Conservation (phyloP, 176 grass and related monocot species). For the Pharus latifolius region DNA sequence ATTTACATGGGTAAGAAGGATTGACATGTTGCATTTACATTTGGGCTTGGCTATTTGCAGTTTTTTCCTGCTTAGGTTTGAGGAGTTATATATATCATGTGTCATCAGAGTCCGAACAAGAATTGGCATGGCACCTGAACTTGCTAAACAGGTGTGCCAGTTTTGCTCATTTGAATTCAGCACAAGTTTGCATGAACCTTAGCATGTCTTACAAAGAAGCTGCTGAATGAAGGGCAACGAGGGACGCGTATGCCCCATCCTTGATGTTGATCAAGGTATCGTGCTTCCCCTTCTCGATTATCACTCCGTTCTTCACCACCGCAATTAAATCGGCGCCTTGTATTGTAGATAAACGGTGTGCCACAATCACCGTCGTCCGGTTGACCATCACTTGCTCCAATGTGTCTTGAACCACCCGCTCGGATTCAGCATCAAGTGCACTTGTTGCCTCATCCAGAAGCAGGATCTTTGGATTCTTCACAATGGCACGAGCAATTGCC, state of each 20-base stretch:
- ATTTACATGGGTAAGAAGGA: not conserved
- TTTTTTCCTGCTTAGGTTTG: not conserved
- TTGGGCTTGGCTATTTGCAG: not conserved
- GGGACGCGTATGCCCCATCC: conserved; percentile 56
- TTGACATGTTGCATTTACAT: not conserved
- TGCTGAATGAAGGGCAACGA: conserved; percentile 33
- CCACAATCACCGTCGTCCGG: conserved; percentile 42
- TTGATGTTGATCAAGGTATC: conserved; percentile 31
- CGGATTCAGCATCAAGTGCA: conserved; percentile 58
- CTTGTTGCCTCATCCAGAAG: conserved; percentile 67
- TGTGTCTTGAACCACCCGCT: conserved; percentile 49
- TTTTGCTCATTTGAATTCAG: not conserved
- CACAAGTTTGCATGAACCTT: not conserved
- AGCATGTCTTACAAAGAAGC: not conserved
- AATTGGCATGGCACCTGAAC: not conserved
- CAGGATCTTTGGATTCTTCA: conserved; percentile 59
- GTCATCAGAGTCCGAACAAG: not conserved
- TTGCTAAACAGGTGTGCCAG: not conserved
- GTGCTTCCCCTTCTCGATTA: conserved; percentile 67
- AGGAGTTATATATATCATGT: not conserved
- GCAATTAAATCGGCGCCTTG: conserved; percentile 50
- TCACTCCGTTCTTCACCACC: conserved; percentile 42
- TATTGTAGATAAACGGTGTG: conserved; percentile 52
- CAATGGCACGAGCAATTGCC: conserved; percentile 51
- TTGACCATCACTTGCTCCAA: conserved; percentile 40